Percentiles rank a stretch among this genome's conserved stretches.
Evolutionary conservation across 164 flowering plant species (phyloP).

Genomic region (Berberis vulgaris): DNA sequence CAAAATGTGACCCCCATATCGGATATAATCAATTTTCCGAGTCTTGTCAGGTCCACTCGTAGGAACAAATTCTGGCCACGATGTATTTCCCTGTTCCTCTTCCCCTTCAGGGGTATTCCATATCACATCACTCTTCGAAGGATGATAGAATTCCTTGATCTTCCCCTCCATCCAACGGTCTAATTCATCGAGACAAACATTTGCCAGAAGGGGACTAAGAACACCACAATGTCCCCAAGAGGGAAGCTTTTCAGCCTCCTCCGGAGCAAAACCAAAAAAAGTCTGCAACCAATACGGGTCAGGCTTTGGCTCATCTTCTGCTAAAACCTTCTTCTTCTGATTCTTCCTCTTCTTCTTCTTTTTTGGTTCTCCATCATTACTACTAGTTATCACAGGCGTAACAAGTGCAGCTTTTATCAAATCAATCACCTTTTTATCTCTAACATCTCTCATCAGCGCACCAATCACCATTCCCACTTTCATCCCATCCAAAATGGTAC

Average conservation of each 20-base stretch:
- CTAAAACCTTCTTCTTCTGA: slow-evolving; percentile 85
- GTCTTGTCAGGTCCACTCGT: slow-evolving; percentile 98
- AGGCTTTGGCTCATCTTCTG: slow-evolving; percentile 96
- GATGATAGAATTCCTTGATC: slow-evolving; percentile 71
- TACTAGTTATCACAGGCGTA: slow-evolving; percentile 68
- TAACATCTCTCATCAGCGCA: slow-evolving; percentile 87
- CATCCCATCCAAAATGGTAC: slow-evolving; percentile 84
- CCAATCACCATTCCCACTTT: slow-evolving; percentile 76
- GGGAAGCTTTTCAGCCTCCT: slow-evolving; percentile 81
- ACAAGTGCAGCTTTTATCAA: slow-evolving; percentile 67
- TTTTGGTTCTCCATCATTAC: slow-evolving; percentile 37
- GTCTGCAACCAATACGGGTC: slow-evolving; percentile 90
- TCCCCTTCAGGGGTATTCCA: slow-evolving; percentile 89
- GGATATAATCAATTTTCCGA: slow-evolving; percentile 78
- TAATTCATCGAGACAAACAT: slow-evolving; percentile 78
- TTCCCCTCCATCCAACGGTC: slow-evolving; percentile 89
- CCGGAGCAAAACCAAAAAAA: slow-evolving; percentile 92
- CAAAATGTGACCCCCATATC: slow-evolving; percentile 90
- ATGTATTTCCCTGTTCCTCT: slow-evolving; percentile 84
- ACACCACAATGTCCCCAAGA: slow-evolving; percentile 95
- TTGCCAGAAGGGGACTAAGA: slow-evolving; percentile 77
- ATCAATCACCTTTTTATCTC: slow-evolving; percentile 86
- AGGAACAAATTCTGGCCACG: slow-evolving; percentile 99
- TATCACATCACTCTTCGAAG: slow-evolving; percentile 86
- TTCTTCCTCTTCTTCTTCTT: slow-evolving; percentile 72